These are phyloP conservation scores for Pythium rhizo-oryzae DNA, from an alignment of 352 stramenopile species.

Conservation along the genomic window DNA sequence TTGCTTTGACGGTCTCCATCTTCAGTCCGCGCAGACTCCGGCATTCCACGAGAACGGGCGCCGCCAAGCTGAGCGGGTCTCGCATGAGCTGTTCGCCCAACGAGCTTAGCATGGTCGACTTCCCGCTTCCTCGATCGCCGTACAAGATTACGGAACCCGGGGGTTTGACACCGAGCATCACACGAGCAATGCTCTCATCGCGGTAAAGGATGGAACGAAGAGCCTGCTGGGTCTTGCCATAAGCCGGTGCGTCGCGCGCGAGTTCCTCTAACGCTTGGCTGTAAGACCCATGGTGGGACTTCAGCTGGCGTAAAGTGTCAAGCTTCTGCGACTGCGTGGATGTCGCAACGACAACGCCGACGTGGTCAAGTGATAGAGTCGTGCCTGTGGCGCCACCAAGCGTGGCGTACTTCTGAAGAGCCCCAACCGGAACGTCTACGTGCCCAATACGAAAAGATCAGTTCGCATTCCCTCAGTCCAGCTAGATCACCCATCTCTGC, in stretches of 20 bases:
- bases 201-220: constrained; percentile 53
- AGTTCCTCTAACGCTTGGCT: constrained; percentile 30
- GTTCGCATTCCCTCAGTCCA: background rate
- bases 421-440: constrained; percentile 55
- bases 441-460: background rate
- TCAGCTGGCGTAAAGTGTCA: constrained; percentile 3
- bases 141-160: constrained; percentile 68
- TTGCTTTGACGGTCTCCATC: constrained; percentile 84
- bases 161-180: constrained; percentile 61
- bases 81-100: constrained; percentile 42
- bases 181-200: constrained; percentile 51
- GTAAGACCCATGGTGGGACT: background rate
- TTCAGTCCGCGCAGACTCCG: constrained; percentile 80
- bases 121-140: constrained; percentile 75
- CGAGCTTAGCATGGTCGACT: constrained; percentile 69
- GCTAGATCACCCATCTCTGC: background rate
- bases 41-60: constrained; percentile 62
- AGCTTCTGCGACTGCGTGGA: constrained; percentile 20
- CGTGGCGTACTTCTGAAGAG: constrained; percentile 60
- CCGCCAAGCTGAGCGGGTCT: constrained; percentile 40
- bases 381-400: constrained; percentile 39
- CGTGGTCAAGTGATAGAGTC: constrained; percentile 34
- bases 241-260: constrained; percentile 46
- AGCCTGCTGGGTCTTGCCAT: constrained; percentile 44
- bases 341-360: constrained; percentile 38